phyloP scores from a whole-genome alignment of 139 green algal genomes.

The Closterium sp. region DNA sequence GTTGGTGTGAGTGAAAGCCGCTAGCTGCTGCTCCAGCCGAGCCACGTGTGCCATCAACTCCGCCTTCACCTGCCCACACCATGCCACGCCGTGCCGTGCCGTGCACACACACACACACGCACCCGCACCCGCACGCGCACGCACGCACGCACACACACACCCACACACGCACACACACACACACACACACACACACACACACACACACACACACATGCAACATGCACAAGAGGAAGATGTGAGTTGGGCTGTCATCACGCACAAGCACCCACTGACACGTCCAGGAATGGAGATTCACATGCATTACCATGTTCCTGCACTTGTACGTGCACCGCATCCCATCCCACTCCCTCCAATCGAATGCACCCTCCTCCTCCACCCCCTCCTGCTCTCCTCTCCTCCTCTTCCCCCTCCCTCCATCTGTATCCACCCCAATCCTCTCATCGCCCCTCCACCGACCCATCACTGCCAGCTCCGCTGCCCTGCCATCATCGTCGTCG shows the following conservation, averaged over 20 bases:
- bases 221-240: background rate
- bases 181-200: background rate
- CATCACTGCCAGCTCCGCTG: background rate
- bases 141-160: background rate
- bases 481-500: background rate
- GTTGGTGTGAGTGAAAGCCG: background rate
- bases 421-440: background rate
- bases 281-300: background rate
- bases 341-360: constrained; percentile 9
- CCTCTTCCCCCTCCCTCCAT: background rate
- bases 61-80: background rate
- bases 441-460: background rate
- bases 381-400: background rate
- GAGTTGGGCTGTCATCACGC: no score
- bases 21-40: background rate
- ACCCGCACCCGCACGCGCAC: no score
- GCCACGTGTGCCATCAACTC: background rate
- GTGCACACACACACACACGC: background rate
- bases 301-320: constrained; percentile 18
- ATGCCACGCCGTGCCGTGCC: background rate
- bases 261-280: background rate
- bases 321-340: constrained; percentile 16
- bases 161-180: background rate
- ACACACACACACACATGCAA: background rate
- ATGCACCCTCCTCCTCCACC: background rate